Percentiles rank a stretch among this genome's conserved stretches.
Conservation (phyloP, 306 rosid genomes). For the Erythrophleum fordii region DNA sequence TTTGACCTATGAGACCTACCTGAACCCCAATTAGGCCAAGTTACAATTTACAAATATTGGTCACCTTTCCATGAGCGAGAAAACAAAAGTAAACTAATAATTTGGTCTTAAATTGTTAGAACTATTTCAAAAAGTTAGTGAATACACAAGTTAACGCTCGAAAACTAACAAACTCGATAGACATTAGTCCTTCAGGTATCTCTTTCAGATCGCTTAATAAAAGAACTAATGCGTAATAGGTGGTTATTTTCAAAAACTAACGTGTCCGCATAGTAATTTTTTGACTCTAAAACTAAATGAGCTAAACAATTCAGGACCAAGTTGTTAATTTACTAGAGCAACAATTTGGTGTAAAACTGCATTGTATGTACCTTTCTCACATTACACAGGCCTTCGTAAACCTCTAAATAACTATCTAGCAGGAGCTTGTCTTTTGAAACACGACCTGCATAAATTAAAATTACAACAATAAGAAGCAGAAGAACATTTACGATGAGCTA, state of each 20-base stretch:
- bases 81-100: too few relatives aligned
- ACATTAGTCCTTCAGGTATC: neutral
- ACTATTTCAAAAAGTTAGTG: too few relatives aligned
- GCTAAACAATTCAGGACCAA: neutral
- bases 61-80: constrained; percentile 22
- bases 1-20: constrained; percentile 67
- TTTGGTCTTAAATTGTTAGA: too few relatives aligned
- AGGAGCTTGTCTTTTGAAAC: constrained; percentile 51
- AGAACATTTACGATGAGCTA: neutral
- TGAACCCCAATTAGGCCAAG: constrained; percentile 45
- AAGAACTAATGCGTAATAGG: too few relatives aligned
- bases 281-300: neutral
- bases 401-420: constrained; percentile 72
- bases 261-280: neutral
- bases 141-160: too few relatives aligned
- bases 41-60: constrained; percentile 14
- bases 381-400: constrained; percentile 67
- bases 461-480: constrained; percentile 3
- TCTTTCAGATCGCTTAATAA: neutral
- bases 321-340: neutral
- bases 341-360: neutral
- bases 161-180: neutral
- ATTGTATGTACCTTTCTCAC: constrained; percentile 61
- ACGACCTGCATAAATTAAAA: constrained; percentile 49
- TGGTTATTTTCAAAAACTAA: too few relatives aligned